Evolutionary conservation across 2,329 filamentous ascomycete species (phyloP), one percentile per base, ranked within the genome.

Genomic region (Cladosporium halotolerans): DNA sequence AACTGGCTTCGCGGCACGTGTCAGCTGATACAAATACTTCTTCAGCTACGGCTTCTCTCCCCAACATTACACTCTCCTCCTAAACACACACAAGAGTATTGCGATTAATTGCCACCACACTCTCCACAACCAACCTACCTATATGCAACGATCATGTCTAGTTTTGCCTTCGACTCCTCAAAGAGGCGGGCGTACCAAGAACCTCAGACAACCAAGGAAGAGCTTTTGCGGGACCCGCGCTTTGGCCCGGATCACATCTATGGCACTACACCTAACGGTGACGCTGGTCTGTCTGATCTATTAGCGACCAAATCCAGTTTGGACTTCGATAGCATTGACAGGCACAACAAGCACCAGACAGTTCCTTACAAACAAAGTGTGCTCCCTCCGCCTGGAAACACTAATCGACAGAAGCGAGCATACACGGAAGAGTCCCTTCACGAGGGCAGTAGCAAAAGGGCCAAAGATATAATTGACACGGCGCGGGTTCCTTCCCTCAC

Each of bases 181-280:
- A 8, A n/a, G 13, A 36, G 48, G 13, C 28, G 48, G n/a, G 40
- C 42, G 7, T 13, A 23, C 13, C 38, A 44, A 18, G 40, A 51
- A 8, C 48, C 48, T 4, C 48, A 51, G 41, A 51, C 33, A 4
- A 51, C 40, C 18, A 51, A 51, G 8, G n/a, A 23, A 2, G 32
- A 51, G 18, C 33, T 51, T 2, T 19, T 51, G 5, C 31, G 33
- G 13, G 40, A 40, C 10, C 40, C 48, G n/a, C 32, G 11, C 13
- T 11, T 34, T 7, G n/a, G 8, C 11, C 4, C 36, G n/a, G 16
- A 14, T 14, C 10, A 39, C 11, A 9, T 13, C 39, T 23, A 7
- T 50, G 39, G 47, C n/a, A 28, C 19, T 11, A 43, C 39, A 9
- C 31, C 47, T 19, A 14, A 31, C 3, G 23, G 32, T 5, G 31